Percentiles rank a stretch among this genome's conserved stretches.
phyloP scores from a whole-genome alignment of 768 basidiomycete genomes.

The Macrolepiota dolichaula region DNA sequence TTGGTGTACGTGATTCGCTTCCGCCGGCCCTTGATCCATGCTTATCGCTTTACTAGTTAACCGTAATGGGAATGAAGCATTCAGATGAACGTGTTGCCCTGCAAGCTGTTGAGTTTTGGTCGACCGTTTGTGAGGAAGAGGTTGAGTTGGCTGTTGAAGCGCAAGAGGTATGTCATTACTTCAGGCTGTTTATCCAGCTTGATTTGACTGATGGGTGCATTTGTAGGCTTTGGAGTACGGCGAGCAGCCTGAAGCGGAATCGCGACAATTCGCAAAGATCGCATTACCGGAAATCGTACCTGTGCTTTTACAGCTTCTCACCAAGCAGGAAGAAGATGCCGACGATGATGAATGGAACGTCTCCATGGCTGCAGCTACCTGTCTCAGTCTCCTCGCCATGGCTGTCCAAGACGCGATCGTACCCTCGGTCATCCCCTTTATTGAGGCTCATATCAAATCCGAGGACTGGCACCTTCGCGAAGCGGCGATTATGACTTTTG shows the following conservation, averaged over 20 bases:
- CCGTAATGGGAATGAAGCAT: conserved; percentile 97
- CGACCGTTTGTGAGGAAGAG: conserved; percentile 97
- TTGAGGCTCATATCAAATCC: conserved; percentile 91
- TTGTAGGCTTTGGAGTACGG: conserved; percentile 83
- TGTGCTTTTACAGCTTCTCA: conserved; percentile 83
- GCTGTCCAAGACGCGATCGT: conserved; percentile 92
- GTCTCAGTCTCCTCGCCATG: conserved; percentile 82
- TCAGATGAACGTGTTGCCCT: conserved; percentile 86
- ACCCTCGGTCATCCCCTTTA: conserved; percentile 93
- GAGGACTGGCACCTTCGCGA: conserved; percentile 95
- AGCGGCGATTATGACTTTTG: conserved; percentile 98
- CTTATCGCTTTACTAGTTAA: conserved; percentile 54
- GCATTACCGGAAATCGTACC: conserved; percentile 94
- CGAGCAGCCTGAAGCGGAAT: conserved; percentile 81
- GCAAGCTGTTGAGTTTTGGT: conserved; percentile 99
- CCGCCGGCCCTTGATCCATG: conserved; percentile 17
- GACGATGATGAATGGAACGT: conserved; percentile 99
- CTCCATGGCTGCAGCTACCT: conserved; percentile 94
- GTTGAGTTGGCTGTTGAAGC: conserved; percentile 89
- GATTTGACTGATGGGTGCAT: conserved; percentile 13
- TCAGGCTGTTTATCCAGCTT: neutral
- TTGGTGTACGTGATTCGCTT: conserved; percentile 66
- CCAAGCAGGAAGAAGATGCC: conserved; percentile 93
- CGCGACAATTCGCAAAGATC: conserved; percentile 89
- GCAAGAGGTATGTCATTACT: conserved; percentile 61